A percentile compares a stretch with the other conserved stretches of the same genome.
Conservation (phyloP, 345 rosid genomes). For the Erodium maritimum region DNA sequence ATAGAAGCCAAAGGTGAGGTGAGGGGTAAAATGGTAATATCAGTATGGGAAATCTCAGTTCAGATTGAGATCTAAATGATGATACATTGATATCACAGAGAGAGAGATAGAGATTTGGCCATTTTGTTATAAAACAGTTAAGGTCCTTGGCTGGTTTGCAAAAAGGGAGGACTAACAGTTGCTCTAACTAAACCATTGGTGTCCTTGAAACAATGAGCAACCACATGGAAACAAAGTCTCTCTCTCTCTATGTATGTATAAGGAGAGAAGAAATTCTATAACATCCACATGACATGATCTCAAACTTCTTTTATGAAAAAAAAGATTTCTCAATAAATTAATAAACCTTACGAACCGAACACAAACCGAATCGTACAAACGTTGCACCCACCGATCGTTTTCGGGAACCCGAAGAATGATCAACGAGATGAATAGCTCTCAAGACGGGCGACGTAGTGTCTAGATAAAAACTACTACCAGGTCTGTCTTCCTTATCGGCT, state of each 20-base stretch:
- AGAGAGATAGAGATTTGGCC: conserved; percentile 16
- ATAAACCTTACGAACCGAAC: no score
- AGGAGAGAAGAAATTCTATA: not conserved
- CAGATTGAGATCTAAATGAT: conserved; percentile 56
- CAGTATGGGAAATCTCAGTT: conserved; percentile 42
- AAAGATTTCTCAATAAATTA: no score
- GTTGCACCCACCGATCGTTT: no score
- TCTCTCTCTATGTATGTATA: not conserved
- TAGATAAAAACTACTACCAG: no score
- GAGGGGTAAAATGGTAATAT: conserved; percentile 28
- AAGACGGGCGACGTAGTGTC: no score
- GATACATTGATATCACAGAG: conserved; percentile 9
- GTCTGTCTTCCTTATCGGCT: no score
- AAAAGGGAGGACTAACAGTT: conserved; percentile 56
- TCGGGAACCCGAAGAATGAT: no score
- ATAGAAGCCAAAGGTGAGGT: not conserved
- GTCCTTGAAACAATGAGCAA: conserved; percentile 20
- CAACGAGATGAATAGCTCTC: no score
- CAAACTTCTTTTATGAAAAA: no score
- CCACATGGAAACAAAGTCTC: conserved; percentile 10
- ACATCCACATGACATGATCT: not conserved
- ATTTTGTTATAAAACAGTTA: conserved; percentile 29
- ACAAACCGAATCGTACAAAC: no score
- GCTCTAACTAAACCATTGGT: conserved; percentile 24
- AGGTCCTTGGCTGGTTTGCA: conserved; percentile 39